Conservation (phyloP, 208 protist species). For the Crithidia sp. region DNA sequence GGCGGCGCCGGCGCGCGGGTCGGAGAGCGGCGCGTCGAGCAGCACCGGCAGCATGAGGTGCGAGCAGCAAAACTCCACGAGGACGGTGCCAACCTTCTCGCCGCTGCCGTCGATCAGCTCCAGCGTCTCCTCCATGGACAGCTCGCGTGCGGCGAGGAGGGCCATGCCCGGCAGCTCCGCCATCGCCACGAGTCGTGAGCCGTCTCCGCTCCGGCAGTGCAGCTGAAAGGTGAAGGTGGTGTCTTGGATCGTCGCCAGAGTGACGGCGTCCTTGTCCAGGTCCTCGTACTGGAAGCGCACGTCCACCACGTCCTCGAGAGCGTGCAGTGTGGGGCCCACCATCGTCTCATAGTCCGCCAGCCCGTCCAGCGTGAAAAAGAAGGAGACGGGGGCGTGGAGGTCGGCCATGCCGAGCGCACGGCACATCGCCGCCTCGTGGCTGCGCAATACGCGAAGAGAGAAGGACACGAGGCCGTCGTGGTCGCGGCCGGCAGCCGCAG, state of each 20-base stretch:
- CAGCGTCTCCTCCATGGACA: slow-evolving; percentile 48
- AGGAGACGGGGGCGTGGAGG: slow-evolving; percentile 36
- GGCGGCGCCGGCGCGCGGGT: slow-evolving; percentile 7
- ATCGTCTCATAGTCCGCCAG: slow-evolving; percentile 79
- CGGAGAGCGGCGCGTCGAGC: slow-evolving; percentile 35
- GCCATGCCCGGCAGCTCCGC: slow-evolving; percentile 66
- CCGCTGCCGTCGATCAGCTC: slow-evolving; percentile 57
- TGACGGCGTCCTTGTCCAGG: slow-evolving; percentile 62
- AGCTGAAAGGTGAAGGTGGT: slow-evolving; percentile 81
- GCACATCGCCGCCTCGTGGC: slow-evolving; percentile 36
- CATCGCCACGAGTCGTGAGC: slow-evolving; percentile 71
- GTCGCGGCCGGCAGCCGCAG: slow-evolving; percentile 19
- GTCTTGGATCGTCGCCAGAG: slow-evolving; percentile 50
- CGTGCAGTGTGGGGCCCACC: slow-evolving; percentile 70
- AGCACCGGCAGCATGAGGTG: slow-evolving; percentile 77
- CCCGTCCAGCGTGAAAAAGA: slow-evolving; percentile 83
- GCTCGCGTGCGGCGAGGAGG: slow-evolving; percentile 62
- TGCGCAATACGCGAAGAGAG: slow-evolving; percentile 56
- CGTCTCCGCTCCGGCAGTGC: slow-evolving; percentile 42
- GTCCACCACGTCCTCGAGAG: slow-evolving; percentile 62
- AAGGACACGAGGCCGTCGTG: slow-evolving; percentile 56
- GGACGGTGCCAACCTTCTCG: slow-evolving; percentile 39
- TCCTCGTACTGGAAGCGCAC: slow-evolving; percentile 75
- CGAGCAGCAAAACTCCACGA: slow-evolving; percentile 61
- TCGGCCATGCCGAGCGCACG: slow-evolving; percentile 43